Conservation (phyloP, 1,284 basidiomycete species). For the Vanrija sp. region DNA sequence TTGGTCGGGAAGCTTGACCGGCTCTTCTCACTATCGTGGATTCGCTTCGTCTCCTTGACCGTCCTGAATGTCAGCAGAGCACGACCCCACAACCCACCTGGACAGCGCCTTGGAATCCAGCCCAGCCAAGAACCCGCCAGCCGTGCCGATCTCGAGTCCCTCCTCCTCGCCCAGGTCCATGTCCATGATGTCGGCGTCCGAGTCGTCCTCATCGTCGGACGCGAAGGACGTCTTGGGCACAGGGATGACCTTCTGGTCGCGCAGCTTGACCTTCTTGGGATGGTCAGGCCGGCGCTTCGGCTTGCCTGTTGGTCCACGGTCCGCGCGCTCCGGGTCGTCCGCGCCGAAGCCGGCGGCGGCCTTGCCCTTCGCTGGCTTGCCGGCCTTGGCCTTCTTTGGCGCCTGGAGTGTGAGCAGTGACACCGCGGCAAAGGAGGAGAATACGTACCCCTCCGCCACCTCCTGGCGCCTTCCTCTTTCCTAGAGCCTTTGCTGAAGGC, state of each 20-base stretch:
- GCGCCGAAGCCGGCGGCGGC: constrained; percentile 5
- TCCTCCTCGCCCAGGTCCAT: constrained; percentile 26
- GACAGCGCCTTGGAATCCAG: constrained; percentile 39
- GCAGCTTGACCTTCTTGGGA: constrained; percentile 47
- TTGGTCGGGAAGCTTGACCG: constrained; percentile 37
- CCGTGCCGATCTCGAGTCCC: constrained; percentile 18
- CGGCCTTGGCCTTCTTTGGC: constrained; percentile 6
- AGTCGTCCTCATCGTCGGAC: constrained; percentile 7
- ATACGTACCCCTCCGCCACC: too few species aligned
- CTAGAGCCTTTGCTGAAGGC: constrained; percentile 32
- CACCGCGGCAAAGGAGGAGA: neutral
- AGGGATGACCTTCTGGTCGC: constrained; percentile 47
- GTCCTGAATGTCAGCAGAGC: constrained; percentile 22
- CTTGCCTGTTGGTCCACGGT: constrained; percentile 36
- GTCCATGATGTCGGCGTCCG: constrained; percentile 4
- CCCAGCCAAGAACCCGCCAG: constrained; percentile 33
- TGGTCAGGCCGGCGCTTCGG: constrained; percentile 43
- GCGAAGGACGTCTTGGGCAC: constrained; percentile 41
- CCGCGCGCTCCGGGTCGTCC: constrained; percentile 6
- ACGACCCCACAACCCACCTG: constrained; percentile 25
- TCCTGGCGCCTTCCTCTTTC: constrained; percentile 32
- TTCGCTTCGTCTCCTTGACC: constrained; percentile 45
- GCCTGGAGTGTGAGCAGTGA: constrained; percentile 10
- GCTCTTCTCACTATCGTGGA: constrained; percentile 43
- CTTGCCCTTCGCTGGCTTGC: constrained; percentile 12